A percentile compares a stretch with the other conserved stretches of the same genome.
Evolutionary conservation across 2,329 filamentous ascomycete species (phyloP).

Genomic region (Pyrenophora seminiperda): DNA sequence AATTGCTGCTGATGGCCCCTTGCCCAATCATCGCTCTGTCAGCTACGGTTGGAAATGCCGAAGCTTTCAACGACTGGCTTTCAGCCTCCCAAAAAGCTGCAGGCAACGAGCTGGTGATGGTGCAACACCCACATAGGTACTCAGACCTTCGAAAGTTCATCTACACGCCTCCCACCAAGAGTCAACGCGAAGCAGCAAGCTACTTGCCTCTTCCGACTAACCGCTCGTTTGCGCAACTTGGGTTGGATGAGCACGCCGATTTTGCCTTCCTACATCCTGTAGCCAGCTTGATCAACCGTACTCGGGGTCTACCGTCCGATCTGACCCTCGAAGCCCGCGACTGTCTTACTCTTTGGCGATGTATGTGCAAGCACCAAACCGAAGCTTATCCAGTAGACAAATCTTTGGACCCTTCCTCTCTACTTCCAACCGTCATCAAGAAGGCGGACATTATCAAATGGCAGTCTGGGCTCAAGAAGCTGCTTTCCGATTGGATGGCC

Average conservation of each 20-base stretch:
- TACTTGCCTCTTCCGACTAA: slow-evolving; percentile 59
- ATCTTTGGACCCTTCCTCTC: slow-evolving; percentile 56
- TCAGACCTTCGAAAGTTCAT: slow-evolving; percentile 79
- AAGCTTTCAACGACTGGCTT: slow-evolving; percentile 73
- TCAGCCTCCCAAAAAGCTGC: slow-evolving; percentile 65
- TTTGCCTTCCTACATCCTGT: slow-evolving; percentile 71
- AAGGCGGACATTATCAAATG: slow-evolving; percentile 71
- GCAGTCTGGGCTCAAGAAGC: slow-evolving; percentile 65
- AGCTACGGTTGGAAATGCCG: slow-evolving; percentile 77
- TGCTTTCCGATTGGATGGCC: slow-evolving; percentile 66
- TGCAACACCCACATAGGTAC: slow-evolving; percentile 71
- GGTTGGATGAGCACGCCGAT: slow-evolving; percentile 55
- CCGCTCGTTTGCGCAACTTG: slow-evolving; percentile 49
- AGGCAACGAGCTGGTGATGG: slow-evolving; percentile 68
- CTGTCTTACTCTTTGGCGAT: slow-evolving; percentile 68
- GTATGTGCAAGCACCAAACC: slow-evolving; percentile 65
- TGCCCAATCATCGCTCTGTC: slow-evolving; percentile 81
- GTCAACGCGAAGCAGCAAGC: slow-evolving; percentile 24
- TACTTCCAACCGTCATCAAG: slow-evolving; percentile 60
- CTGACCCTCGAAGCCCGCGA: slow-evolving; percentile 73
- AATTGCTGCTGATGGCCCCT: slow-evolving; percentile 72
- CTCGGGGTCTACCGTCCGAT: slow-evolving; percentile 69
- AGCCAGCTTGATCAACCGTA: slow-evolving; percentile 64
- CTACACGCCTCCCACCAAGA: slow-evolving; percentile 59
- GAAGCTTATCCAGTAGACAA: slow-evolving; percentile 56